Conservation (phyloP, 306 rosid species). For the Nissolia schottii region DNA sequence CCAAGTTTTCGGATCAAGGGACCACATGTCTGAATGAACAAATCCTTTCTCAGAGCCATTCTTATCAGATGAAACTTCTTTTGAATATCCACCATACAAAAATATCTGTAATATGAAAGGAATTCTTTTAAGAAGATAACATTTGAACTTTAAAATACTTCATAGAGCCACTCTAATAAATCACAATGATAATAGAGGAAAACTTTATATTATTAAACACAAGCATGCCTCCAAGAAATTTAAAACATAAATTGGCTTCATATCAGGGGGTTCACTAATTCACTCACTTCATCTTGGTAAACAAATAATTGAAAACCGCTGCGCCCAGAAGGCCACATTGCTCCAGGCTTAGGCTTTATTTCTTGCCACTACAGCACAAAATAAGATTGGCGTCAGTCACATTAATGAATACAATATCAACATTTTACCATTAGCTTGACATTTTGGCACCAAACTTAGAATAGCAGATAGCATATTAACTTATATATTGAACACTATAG, state of each 20-base stretch:
- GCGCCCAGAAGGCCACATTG: constrained; percentile 95
- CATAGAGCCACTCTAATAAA: neutral
- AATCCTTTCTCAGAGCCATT: constrained; percentile 71
- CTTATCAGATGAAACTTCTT: constrained; percentile 87
- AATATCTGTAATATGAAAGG: constrained; percentile 62
- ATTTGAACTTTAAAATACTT: constrained; percentile 9
- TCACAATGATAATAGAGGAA: constrained; percentile 9
- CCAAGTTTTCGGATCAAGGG: constrained; percentile 98
- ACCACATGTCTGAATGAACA: constrained; percentile 93
- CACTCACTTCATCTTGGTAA: constrained; percentile 84
- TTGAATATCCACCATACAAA: constrained; percentile 95
- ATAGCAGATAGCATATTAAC: neutral
- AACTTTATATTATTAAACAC: constrained; percentile 4
- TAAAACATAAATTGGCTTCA: constrained; percentile 13
- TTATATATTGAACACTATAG: constrained; percentile 1
- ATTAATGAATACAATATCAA: neutral
- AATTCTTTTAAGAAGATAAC: constrained; percentile 4
- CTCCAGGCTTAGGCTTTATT: constrained; percentile 89
- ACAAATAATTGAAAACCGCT: constrained; percentile 95
- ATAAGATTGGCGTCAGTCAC: constrained; percentile 18
- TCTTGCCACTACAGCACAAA: constrained; percentile 85
- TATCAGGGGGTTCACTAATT: constrained; percentile 21
- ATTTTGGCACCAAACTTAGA: neutral
- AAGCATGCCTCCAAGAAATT: neutral
- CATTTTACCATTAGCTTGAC: constrained; percentile 1